phyloP scores from a whole-genome alignment of 352 stramenopile genomes.

The Phytophthora litchii region DNA sequence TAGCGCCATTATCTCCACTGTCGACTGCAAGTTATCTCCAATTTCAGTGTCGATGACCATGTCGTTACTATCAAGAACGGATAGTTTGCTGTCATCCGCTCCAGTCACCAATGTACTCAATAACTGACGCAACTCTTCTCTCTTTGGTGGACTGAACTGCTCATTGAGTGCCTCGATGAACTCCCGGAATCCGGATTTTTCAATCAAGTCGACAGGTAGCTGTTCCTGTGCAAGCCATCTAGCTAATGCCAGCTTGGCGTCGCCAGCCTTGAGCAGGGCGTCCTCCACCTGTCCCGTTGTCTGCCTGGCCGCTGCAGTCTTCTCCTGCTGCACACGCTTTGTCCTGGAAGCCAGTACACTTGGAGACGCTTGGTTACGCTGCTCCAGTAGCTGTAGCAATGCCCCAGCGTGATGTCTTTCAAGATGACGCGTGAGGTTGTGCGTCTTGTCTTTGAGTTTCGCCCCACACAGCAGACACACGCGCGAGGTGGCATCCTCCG shows the following conservation, averaged over 20 bases:
- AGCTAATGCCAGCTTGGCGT: slow-evolving; percentile 43
- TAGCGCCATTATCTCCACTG: slow-evolving; percentile 39
- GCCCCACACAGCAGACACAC: slow-evolving; percentile 52
- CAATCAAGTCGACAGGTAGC: slow-evolving; percentile 46
- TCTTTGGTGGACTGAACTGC: slow-evolving; percentile 35
- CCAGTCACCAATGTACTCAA: slow-evolving; percentile 24
- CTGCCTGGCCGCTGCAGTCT: slow-evolving; percentile 15
- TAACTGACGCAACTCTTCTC: slow-evolving; percentile 35
- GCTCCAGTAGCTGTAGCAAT: slow-evolving; percentile 55
- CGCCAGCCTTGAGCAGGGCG: slow-evolving; percentile 19
- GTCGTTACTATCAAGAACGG: not conserved
- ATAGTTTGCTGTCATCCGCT: slow-evolving; percentile 15
- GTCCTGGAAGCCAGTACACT: slow-evolving; percentile 10
- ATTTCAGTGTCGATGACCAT: not conserved
- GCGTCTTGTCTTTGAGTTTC: slow-evolving; percentile 69
- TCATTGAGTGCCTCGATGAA: slow-evolving; percentile 48
- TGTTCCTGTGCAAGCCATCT: slow-evolving; percentile 54
- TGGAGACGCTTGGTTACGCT: slow-evolving; percentile 39
- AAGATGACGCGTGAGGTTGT: slow-evolving; percentile 67
- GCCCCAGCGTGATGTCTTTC: slow-evolving; percentile 58
- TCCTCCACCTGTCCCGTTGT: slow-evolving; percentile 12
- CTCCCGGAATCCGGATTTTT: slow-evolving; percentile 41
- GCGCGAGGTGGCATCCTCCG: slow-evolving; percentile 47
- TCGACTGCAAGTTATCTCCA: not conserved
- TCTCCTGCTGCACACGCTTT: slow-evolving; percentile 17